These are phyloP conservation scores for Ogataea sp. DNA, from an alignment of 805 yeast species.

Conservation along the genomic window DNA sequence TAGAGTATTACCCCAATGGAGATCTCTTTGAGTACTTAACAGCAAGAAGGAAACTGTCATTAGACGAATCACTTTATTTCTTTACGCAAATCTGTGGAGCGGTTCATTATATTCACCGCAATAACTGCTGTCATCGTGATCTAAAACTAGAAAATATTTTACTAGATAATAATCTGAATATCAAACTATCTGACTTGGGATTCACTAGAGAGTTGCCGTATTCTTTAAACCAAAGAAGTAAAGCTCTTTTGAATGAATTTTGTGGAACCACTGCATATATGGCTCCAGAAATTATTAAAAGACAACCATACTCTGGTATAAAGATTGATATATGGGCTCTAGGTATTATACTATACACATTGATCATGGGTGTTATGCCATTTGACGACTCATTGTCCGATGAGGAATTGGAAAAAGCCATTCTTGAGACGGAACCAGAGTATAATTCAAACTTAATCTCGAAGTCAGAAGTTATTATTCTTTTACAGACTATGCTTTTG, in stretches of 20 bases:
- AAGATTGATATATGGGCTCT: slow-evolving; percentile 87
- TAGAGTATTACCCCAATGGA: slow-evolving; percentile 83
- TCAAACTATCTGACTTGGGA: slow-evolving; percentile 88
- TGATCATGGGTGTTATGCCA: slow-evolving; percentile 84
- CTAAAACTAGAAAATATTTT: slow-evolving; percentile 74
- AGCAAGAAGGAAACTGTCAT: slow-evolving; percentile 39
- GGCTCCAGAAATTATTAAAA: slow-evolving; percentile 85
- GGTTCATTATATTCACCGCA: slow-evolving; percentile 65
- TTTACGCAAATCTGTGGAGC: slow-evolving; percentile 64
- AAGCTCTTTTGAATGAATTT: slow-evolving; percentile 56
- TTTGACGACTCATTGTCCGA: slow-evolving; percentile 67
- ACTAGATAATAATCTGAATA: slow-evolving; percentile 45
- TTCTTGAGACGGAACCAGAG: slow-evolving; percentile 57
- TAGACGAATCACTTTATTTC: slow-evolving; percentile 40
- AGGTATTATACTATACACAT: slow-evolving; percentile 81
- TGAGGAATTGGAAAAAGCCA: slow-evolving; percentile 51
- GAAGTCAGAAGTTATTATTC: slow-evolving; percentile 39
- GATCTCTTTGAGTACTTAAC: slow-evolving; percentile 66
- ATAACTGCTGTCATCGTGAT: slow-evolving; percentile 79
- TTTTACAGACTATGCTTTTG: slow-evolving; percentile 47
- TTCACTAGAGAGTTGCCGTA: slow-evolving; percentile 68
- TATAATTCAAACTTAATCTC: slow-evolving; percentile 30
- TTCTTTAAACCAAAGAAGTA: slow-evolving; percentile 14
- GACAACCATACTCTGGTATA: slow-evolving; percentile 68
- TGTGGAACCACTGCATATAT: slow-evolving; percentile 95